Percentiles rank a stretch among this genome's conserved stretches.
Conservation (phyloP, 495 filamentous ascomycete species). For the Hyaloscypha finlandica region DNA sequence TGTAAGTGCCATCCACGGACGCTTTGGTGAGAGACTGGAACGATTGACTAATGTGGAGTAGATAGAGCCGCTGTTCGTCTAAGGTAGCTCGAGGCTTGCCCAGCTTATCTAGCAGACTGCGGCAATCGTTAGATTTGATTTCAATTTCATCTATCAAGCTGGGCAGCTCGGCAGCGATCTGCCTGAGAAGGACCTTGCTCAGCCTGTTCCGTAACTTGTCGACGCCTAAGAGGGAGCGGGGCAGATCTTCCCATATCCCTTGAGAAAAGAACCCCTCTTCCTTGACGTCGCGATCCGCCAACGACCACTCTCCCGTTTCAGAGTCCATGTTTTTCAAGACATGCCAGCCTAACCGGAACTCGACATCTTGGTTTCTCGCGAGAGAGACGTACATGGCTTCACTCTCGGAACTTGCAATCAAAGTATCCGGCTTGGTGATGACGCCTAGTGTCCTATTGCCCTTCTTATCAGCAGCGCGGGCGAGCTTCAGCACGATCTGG, state of each 20-base stretch:
- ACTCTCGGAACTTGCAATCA: conserved; percentile 40
- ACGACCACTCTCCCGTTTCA: conserved; percentile 41
- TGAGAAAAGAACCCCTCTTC: conserved; percentile 44
- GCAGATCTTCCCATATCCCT: conserved; percentile 36
- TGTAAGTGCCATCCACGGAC: conserved; percentile 58
- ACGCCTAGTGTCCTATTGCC: conserved; percentile 50
- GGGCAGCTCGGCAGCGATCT: conserved; percentile 60
- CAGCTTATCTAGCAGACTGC: conserved; percentile 43
- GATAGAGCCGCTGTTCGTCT: conserved; percentile 52
- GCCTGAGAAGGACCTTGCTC: conserved; percentile 55
- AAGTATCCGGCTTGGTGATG: conserved; percentile 53
- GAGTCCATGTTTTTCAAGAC: conserved; percentile 48
- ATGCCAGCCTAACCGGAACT: conserved; percentile 53
- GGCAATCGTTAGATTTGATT: conserved; percentile 33
- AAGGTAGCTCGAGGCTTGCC: conserved; percentile 49
- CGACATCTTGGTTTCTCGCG: conserved; percentile 48
- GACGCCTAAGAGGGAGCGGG: conserved; percentile 44
- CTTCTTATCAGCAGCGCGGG: conserved; percentile 39
- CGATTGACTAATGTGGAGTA: conserved; percentile 51
- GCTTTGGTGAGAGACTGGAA: conserved; percentile 53
- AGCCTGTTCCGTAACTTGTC: conserved; percentile 50
- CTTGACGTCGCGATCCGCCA: conserved; percentile 38
- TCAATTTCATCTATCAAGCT: conserved; percentile 60
- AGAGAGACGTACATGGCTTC: conserved; percentile 42
- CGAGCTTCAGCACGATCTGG: conserved; percentile 48